Base-by-base conservation (phyloP, 164 flowering plant genomes). In the Tetrastigma voinierianum region DNA sequence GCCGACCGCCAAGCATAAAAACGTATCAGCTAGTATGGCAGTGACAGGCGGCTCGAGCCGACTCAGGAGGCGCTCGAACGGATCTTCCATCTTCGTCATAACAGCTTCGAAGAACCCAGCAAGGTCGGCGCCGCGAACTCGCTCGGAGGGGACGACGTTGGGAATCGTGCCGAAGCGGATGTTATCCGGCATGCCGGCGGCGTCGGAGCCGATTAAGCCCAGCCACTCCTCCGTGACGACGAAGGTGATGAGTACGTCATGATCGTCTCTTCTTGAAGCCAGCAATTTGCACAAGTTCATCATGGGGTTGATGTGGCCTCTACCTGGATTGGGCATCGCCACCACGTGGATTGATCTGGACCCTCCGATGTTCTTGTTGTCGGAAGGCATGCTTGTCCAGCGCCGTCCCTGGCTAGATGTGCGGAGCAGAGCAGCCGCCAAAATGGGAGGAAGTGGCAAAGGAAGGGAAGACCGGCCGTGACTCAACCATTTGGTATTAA, bases 221-320 rank as follows among this genome's bases (percentile, higher is more conserved):
- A 70, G 70, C 87, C 87, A 83, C 74, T 84, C 88, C 46, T 82
- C 84, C 2, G 88, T 84, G 54, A 84, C 72, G 6, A 84, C 76
- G 64, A 85, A 67, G 53, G 82, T 76, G 61, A 83, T 59, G 71
- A 78, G 78, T 43, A 74, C 51, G 43, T 65, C 44, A 8, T n/a
- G n/a, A n/a, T n/a, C n/a, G n/a, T 60, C 67, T 4, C 40, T 59
- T 16, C 24, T 52, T 0, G 73, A 51, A 3, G 51, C 6, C 1
- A 83, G 54, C 2, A 56, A 55, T 45, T 65, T 69, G 73, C 76
- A 76, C 57, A 76, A 51, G 67, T 69, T 68, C 70, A 68, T 58
- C 67, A 70, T 61, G 57, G 74, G 76, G 59, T 74, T 72, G 71
- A 75, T 20, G 68, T 70, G 74, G 54, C 76, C 70, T 43, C 79